A percentile compares a stretch with the other conserved stretches of the same genome.
phyloP scores from a whole-genome alignment of 257 asterid species.

The Nicotiana knightiana region DNA sequence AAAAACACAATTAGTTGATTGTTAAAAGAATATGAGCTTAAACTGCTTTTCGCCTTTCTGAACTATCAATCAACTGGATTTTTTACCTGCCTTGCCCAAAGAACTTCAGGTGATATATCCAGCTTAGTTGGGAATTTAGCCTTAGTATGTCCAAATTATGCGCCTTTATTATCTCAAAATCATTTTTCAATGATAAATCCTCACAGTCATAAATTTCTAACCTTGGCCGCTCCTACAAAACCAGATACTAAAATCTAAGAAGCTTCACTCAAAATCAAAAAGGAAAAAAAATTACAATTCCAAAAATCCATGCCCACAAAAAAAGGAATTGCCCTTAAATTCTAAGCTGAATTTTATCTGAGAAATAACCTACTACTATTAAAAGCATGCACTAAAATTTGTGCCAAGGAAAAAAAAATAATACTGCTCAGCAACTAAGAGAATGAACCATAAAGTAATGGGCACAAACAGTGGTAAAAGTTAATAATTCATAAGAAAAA shows the following conservation, averaged over 20 bases:
- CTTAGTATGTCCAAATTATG: background rate
- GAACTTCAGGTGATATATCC: too few species aligned
- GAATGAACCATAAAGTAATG: background rate
- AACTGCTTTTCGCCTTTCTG: background rate
- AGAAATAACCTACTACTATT: background rate
- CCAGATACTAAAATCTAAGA: background rate
- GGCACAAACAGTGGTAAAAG: background rate
- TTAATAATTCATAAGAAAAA: background rate
- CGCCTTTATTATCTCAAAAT: background rate
- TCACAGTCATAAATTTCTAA: background rate
- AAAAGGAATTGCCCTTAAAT: background rate
- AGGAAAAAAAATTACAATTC: background rate
- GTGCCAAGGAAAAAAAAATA: background rate
- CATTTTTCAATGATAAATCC: background rate
- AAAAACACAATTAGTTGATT: background rate
- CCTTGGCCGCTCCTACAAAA: background rate
- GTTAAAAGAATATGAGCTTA: background rate
- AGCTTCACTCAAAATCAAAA: background rate
- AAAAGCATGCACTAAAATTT: background rate
- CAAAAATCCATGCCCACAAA: background rate
- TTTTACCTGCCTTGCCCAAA: too few species aligned
- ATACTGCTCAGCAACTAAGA: background rate
- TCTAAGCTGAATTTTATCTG: background rate
- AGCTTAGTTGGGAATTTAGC: background rate
- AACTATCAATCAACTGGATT: background rate